Evolutionary conservation across 192 early-diverging fungal genomes (phyloP), one percentile per base, ranked within the genome.

Genomic region (Coemansia sp.): DNA sequence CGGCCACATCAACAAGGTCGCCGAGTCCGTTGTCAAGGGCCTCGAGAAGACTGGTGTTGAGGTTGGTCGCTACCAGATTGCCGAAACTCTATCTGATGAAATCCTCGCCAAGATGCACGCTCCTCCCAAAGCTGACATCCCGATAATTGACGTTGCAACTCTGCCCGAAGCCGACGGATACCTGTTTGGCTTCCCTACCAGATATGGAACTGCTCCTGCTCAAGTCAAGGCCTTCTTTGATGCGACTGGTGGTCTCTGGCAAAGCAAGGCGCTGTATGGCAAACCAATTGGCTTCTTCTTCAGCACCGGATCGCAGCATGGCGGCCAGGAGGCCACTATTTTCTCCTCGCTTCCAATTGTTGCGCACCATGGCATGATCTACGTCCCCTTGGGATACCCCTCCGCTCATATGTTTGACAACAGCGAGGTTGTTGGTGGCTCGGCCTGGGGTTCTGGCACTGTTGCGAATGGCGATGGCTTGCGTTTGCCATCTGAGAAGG

Each of bases 251-350:
- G 69, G 76, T 26, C 82, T 90, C 54, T 85, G 83, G 83, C 36
- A 54, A n/a, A 77, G 63, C 46, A 84, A 84, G 45, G 87, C 87
- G 4, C 78, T 93, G 42, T 71, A 74, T 21, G 89, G 87, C 32
- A 95, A 93, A 84, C 86, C 86, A 49, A 92, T 80, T 7, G 92
- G 88, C 37, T 73, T 83, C 47, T 94, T 95, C 83, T 88, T 85
- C 54, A 90, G 90, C 41, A 92, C 91, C 10, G 87, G 80, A 6
- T 83, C 86, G 51, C 90, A 90, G 80, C 88, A 90, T 72, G 92
- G 92, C 61, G 93, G 93, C n/a, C 90, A 92, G 81, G 92, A 95
- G 69, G 85, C 85, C 41, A 92, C 91, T 6, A 86, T 87, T 36
- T 66, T 89, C 9, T 86, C 85, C 39, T 76, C 91, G 45, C 62